These are phyloP conservation scores for Asclepias syriaca DNA, from an alignment of 257 asterid genomes.

Conservation along the genomic window DNA sequence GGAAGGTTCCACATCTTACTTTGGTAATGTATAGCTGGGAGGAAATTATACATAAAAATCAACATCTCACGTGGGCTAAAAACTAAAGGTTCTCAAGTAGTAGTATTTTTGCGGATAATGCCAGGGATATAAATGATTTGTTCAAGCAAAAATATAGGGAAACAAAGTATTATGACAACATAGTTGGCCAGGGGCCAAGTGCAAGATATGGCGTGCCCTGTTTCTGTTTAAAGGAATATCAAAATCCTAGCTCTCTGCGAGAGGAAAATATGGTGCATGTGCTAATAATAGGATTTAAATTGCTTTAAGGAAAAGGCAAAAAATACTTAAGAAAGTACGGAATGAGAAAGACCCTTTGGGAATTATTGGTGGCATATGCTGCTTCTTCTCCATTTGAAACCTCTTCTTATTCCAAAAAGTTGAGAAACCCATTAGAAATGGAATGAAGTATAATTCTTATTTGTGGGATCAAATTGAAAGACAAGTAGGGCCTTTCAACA, in stretches of 20 bases:
- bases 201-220: not conserved
- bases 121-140: not conserved
- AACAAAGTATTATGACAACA: not conserved
- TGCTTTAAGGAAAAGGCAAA: slow-evolving; percentile 5
- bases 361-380: slow-evolving; percentile 4
- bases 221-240: not conserved
- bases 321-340: not conserved
- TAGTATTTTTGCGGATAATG: not conserved
- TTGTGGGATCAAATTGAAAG: slow-evolving; percentile 12
- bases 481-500: slow-evolving; percentile 44
- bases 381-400: not conserved
- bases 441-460: not conserved
- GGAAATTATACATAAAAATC: not conserved
- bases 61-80: slow-evolving; percentile 4
- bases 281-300: not conserved
- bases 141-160: not conserved
- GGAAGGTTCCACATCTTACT: not conserved
- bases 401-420: slow-evolving; percentile 6
- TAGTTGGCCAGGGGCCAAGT: slow-evolving; percentile 1
- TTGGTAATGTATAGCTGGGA: not conserved
- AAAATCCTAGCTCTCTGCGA: not conserved
- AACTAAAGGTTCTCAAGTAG: not conserved
- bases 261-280: slow-evolving; percentile 8
- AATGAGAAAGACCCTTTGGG: slow-evolving; percentile 2
- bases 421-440: slow-evolving; percentile 6